These are phyloP conservation scores for Medicago truncatula DNA, from an alignment of 306 rosid genomes.

Conservation along the genomic window MtrunA17r5.0-ANR NC_053046.1:34735001-34735500, in stretches of 20 bases:
- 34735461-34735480: too few species aligned
- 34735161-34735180: slow-evolving; percentile 79
- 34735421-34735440: too few species aligned
- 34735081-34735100: not conserved
- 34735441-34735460: too few species aligned
- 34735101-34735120: slow-evolving; percentile 36
- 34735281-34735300: slow-evolving; percentile 30
- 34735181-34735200: slow-evolving; percentile 82
- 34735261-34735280: slow-evolving; percentile 76
- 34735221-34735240: slow-evolving; percentile 84
- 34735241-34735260: slow-evolving; percentile 88
- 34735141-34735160: slow-evolving; percentile 95
- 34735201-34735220: slow-evolving; percentile 83
- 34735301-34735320: not conserved
- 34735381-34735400: slow-evolving; percentile 35
- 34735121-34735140: slow-evolving; percentile 94
- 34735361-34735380: slow-evolving; percentile 77
- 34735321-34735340: slow-evolving; percentile 34
- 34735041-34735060: not conserved
- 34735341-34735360: slow-evolving; percentile 49
- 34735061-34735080: not conserved
- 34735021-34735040: slow-evolving; percentile 81
- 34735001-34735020: slow-evolving; percentile 95
- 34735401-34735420: too few species aligned
- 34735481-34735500: too few species aligned